Evolutionary conservation across 2,329 filamentous ascomycete species (phyloP).

Genomic region (Thelonectria discophora): DNA sequence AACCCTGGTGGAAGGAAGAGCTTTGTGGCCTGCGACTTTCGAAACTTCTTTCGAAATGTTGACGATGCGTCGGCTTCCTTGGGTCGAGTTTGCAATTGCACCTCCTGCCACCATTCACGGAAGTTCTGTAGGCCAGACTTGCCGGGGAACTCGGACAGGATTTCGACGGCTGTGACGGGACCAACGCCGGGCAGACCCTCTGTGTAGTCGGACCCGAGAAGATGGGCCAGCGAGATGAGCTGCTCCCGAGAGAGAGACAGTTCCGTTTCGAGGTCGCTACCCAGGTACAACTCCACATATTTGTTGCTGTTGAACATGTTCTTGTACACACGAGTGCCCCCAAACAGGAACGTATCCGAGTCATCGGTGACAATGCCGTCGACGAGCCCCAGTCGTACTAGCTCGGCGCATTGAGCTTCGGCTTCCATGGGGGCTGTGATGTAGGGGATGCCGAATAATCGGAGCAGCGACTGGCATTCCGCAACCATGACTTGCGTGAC

Average conservation of each 20-base stretch:
- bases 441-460: constrained; percentile 93
- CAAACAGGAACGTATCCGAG: constrained; percentile 95
- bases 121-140: constrained; percentile 74
- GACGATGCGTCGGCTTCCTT: constrained; percentile 68
- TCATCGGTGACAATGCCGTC: constrained; percentile 99
- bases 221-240: constrained; percentile 88
- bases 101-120: constrained; percentile 84
- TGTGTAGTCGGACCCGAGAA: constrained; percentile 94
- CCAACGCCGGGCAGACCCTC: constrained; percentile 91
- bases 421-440: constrained; percentile 99
- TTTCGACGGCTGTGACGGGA: constrained; percentile 93
- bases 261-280: constrained; percentile 85
- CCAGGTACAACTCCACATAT: constrained; percentile 94
- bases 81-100: constrained; percentile 73
- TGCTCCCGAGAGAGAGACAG: constrained; percentile 86
- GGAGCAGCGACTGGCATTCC: constrained; percentile 91
- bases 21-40: constrained; percentile 79
- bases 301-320: constrained; percentile 99
- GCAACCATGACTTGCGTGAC: constrained; percentile 95
- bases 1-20: constrained; percentile 86
- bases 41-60: constrained; percentile 85
- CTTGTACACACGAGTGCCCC: constrained; percentile 95
- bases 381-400: constrained; percentile 85
- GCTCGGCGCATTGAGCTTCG: constrained; percentile 94
- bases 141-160: constrained; percentile 85